phyloP scores from a whole-genome alignment of 208 protist genomes.

The Trypanosoma cruzi region DNA sequence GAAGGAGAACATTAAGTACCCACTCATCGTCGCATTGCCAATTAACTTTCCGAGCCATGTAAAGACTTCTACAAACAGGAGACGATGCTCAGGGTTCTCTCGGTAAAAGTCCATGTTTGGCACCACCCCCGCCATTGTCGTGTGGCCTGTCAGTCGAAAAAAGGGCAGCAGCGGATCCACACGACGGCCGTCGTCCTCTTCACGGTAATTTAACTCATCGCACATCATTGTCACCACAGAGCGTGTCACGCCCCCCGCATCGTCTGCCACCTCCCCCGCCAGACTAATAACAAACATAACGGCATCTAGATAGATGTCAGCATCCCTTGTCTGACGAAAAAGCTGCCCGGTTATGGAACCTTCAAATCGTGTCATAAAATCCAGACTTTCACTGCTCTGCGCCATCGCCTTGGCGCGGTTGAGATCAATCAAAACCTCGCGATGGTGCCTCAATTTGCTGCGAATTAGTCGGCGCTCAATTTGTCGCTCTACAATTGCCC shows the following conservation, averaged over 20 bases:
- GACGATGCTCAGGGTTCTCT: slow-evolving; percentile 45
- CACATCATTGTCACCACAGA: slow-evolving; percentile 84
- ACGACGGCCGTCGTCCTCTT: slow-evolving; percentile 42
- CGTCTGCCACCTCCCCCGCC: slow-evolving; percentile 53
- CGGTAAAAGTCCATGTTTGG: slow-evolving; percentile 78
- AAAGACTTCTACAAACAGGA: slow-evolving; percentile 34
- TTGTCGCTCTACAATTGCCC: slow-evolving; percentile 76
- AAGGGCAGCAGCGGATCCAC: slow-evolving; percentile 77
- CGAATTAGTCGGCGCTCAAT: slow-evolving; percentile 52
- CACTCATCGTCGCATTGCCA: slow-evolving; percentile 84
- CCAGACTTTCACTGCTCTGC: slow-evolving; percentile 31
- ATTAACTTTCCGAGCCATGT: slow-evolving; percentile 88
- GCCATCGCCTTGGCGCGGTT: slow-evolving; percentile 39
- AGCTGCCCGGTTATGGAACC: slow-evolving; percentile 61
- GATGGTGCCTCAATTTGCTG: slow-evolving; percentile 28
- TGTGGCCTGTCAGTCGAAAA: slow-evolving; percentile 79
- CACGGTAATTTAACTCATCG: slow-evolving; percentile 82
- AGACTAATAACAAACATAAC: slow-evolving; percentile 85
- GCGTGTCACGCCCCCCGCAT: slow-evolving; percentile 87
- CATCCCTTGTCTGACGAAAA: slow-evolving; percentile 65
- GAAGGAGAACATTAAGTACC: slow-evolving; percentile 71
- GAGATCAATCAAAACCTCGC: slow-evolving; percentile 59
- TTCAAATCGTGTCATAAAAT: slow-evolving; percentile 20
- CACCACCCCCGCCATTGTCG: slow-evolving; percentile 80
- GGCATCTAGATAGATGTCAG: slow-evolving; percentile 66